Evolutionary conservation across 2,329 filamentous ascomycete genomes (phyloP), one percentile per base, ranked within the genome.

Genomic region (Nemania serpens): DNA sequence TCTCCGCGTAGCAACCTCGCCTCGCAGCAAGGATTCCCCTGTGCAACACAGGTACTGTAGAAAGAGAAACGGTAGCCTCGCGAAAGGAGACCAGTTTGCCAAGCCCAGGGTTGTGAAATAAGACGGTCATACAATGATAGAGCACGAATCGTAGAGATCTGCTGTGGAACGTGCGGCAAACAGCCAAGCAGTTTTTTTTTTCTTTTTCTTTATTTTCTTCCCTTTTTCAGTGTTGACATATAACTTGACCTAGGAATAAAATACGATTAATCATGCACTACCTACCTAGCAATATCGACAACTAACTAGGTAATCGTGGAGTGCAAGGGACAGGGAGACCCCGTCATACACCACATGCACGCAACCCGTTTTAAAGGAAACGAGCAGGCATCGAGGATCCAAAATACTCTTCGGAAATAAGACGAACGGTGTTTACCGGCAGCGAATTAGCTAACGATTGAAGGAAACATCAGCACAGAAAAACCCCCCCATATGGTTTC

Each of bases 1-100:
- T 45, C 59, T 49, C 36, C 53, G 53, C 37, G 43, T 33, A n/a
- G 18, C 15, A 42, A 39, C 25, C 36, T 57, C 46, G 37, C 37
- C 18, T 52, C 42, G 15, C 37, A 18, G 55, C 11, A 39, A 39
- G 36, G 15, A 39, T 39, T n/a, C 15, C 36, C 15, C 15, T 39
- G 36, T 39, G 36, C 15, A 39, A 39, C 36, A 29, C 25, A 29
- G 25, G 7, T 7, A 29, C 25, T 7, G 25, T 29, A 29, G 25
- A 29, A 29, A 29, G 7, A 39, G 36, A 39, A 39, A 39, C 4
- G 5, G 11, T 39, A 39, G 36, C 11, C 36, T 13, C 15, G 15
- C 4, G 11, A 39, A 39, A 39, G 11, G 36, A 39, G 15, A 39
- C 36, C 25, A 29, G 3, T 3, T 7, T 29, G 25, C 7, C 7